Evolutionary conservation across 2,329 filamentous ascomycete species (phyloP).

Genomic region (Verticillium isaacii): DNA sequence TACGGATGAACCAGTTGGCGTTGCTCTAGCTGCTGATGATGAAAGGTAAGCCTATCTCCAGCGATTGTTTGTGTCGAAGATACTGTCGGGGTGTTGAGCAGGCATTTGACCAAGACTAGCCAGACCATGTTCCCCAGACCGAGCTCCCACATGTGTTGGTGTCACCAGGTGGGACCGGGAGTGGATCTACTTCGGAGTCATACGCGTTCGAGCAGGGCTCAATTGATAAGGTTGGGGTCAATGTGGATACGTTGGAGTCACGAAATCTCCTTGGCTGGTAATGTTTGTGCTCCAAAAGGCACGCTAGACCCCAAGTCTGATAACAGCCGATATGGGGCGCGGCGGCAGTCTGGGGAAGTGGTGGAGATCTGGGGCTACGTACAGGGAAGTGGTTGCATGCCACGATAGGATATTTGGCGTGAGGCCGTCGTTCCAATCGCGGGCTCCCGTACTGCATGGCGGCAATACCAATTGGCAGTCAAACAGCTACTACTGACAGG

Average conservation of each 20-base stretch:
- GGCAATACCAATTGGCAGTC: too few relatives aligned
- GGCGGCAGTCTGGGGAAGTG: background rate
- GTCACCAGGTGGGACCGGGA: background rate
- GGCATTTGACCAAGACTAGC: background rate
- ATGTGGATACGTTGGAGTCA: slow-evolving; percentile 3
- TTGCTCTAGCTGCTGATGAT: background rate
- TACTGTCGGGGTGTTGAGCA: background rate
- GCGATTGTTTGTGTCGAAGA: background rate
- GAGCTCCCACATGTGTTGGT: background rate
- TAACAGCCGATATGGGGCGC: background rate
- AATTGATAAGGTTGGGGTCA: slow-evolving; percentile 10
- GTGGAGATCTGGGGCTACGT: background rate
- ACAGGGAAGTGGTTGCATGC: background rate
- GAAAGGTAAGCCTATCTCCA: background rate
- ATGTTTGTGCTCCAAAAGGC: background rate
- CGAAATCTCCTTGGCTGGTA: background rate
- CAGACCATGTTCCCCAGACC: background rate
- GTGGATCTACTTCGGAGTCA: background rate
- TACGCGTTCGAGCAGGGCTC: background rate
- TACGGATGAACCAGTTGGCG: background rate
- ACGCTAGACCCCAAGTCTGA: background rate
- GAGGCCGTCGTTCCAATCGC: too few relatives aligned
- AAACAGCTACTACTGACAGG: too few relatives aligned
- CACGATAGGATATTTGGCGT: background rate
- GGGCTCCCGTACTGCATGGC: too few relatives aligned